These are phyloP conservation scores for Tricholoma matsutake DNA, from an alignment of 768 basidiomycete species.

Conservation along the genomic window DNA sequence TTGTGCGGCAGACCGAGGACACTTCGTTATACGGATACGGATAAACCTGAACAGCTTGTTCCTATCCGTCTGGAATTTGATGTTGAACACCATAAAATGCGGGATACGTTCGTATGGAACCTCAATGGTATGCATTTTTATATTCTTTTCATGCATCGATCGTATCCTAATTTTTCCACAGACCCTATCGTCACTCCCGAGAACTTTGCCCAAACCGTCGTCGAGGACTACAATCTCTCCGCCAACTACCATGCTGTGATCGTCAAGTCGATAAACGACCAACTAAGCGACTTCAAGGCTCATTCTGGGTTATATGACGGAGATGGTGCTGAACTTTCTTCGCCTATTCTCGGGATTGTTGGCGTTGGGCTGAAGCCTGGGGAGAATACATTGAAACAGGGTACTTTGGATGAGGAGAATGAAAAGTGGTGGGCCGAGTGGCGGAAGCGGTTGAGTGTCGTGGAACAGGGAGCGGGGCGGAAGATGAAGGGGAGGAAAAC, in stretches of 20 bases:
- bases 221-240: slow-evolving; percentile 86
- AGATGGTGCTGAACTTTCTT: slow-evolving; percentile 29
- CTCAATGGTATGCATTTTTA: slow-evolving; percentile 68
- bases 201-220: slow-evolving; percentile 82
- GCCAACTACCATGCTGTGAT: slow-evolving; percentile 64
- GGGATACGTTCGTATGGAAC: slow-evolving; percentile 98
- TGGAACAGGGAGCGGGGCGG: slow-evolving; percentile 3
- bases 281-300: slow-evolving; percentile 75
- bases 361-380: slow-evolving; percentile 16
- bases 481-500: slow-evolving; percentile 29
- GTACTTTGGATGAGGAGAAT: slow-evolving; percentile 21
- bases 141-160: background rate
- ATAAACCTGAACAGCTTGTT: slow-evolving; percentile 77
- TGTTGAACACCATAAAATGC: slow-evolving; percentile 88
- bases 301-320: slow-evolving; percentile 58
- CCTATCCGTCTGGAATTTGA: slow-evolving; percentile 97
- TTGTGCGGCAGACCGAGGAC: slow-evolving; percentile 51
- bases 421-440: slow-evolving; percentile 22
- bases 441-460: slow-evolving; percentile 6
- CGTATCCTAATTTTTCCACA: slow-evolving; percentile 24
- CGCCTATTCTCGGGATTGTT: background rate
- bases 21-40: slow-evolving; percentile 51
- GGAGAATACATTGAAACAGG: slow-evolving; percentile 17
- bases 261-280: slow-evolving; percentile 82
- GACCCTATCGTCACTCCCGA: slow-evolving; percentile 91